Percentiles rank a stretch among this genome's conserved stretches.
phyloP scores from a whole-genome alignment of 805 yeast species.

The Nakazawaea populi region DNA sequence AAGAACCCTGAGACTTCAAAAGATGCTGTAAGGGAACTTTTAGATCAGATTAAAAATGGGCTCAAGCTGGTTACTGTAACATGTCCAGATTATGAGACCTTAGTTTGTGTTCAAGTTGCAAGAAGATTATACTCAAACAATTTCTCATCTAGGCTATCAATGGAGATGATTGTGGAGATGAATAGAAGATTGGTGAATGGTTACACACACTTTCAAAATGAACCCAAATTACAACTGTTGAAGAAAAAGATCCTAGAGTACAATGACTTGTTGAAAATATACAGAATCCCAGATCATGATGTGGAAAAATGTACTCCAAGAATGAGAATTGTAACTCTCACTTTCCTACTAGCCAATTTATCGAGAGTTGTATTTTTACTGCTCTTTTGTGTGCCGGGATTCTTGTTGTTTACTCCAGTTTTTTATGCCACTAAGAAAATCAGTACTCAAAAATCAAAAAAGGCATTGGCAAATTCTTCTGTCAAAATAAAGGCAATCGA shows the following conservation, averaged over 20 bases:
- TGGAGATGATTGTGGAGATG: conserved; percentile 84
- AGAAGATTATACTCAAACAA: conserved; percentile 82
- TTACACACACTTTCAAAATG: conserved; percentile 65
- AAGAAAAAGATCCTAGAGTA: conserved; percentile 62
- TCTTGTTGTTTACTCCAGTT: conserved; percentile 80
- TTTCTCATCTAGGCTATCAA: conserved; percentile 62
- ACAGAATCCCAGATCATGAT: conserved; percentile 51
- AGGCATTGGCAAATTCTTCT: conserved; percentile 79
- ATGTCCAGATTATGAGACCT: conserved; percentile 83
- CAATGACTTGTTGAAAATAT: conserved; percentile 49
- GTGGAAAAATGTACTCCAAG: conserved; percentile 38
- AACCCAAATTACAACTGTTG: conserved; percentile 58
- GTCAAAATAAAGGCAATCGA: conserved; percentile 92
- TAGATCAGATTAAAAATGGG: conserved; percentile 67
- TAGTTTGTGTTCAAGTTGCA: conserved; percentile 87
- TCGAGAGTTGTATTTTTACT: conserved; percentile 50
- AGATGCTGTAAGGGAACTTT: conserved; percentile 66
- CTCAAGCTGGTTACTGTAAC: conserved; percentile 82
- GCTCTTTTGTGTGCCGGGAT: conserved; percentile 80
- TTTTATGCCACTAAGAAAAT: conserved; percentile 72
- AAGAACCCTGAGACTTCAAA: conserved; percentile 51
- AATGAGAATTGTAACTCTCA: conserved; percentile 16
- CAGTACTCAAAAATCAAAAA: conserved; percentile 64
- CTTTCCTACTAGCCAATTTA: conserved; percentile 19
- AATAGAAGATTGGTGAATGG: conserved; percentile 84